Conservation (phyloP, 805 yeast genomes). For the Candida wancherniae region DNA sequence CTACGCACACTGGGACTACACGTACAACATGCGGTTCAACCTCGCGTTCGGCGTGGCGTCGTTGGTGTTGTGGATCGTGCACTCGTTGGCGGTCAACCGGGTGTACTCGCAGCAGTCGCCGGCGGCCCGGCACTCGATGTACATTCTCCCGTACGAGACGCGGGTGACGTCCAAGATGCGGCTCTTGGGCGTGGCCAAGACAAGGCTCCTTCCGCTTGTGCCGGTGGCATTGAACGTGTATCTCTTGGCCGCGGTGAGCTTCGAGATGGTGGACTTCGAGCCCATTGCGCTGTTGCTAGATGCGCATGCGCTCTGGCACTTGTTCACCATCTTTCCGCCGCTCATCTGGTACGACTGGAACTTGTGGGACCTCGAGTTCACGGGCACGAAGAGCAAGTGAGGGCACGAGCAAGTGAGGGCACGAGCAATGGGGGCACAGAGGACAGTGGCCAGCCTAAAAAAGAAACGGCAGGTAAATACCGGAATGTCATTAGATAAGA, state of each 20-base stretch:
- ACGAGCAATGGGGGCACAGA: no score
- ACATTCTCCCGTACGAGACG: slow-evolving; percentile 36
- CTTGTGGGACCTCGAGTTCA: slow-evolving; percentile 40
- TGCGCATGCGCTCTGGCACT: slow-evolving; percentile 94
- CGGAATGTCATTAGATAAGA: no score
- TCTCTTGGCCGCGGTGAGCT: slow-evolving; percentile 27
- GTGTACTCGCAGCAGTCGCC: slow-evolving; percentile 14
- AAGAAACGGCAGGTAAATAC: no score
- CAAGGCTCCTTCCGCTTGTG: slow-evolving; percentile 28
- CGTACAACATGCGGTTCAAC: slow-evolving; percentile 32
- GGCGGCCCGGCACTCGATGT: slow-evolving; percentile 33
- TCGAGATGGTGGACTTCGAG: slow-evolving; percentile 34
- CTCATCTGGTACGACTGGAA: slow-evolving; percentile 65
- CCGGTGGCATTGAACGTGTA: slow-evolving; percentile 33
- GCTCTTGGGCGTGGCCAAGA: slow-evolving; percentile 21
- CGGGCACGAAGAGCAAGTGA: slow-evolving; percentile 1
- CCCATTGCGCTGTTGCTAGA: slow-evolving; percentile 55
- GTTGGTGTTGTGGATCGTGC: slow-evolving; percentile 31
- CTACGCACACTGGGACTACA: slow-evolving; percentile 34
- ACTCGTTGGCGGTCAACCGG: slow-evolving; percentile 20
- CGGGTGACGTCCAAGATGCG: slow-evolving; percentile 30
- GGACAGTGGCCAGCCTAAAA: no score
- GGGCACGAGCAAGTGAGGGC: no score
- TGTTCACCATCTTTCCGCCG: slow-evolving; percentile 80
- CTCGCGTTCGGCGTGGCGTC: slow-evolving; percentile 27